These are phyloP conservation scores for Daldinia decipiens DNA, from an alignment of 495 filamentous ascomycete species.

Conservation along the genomic window DNA sequence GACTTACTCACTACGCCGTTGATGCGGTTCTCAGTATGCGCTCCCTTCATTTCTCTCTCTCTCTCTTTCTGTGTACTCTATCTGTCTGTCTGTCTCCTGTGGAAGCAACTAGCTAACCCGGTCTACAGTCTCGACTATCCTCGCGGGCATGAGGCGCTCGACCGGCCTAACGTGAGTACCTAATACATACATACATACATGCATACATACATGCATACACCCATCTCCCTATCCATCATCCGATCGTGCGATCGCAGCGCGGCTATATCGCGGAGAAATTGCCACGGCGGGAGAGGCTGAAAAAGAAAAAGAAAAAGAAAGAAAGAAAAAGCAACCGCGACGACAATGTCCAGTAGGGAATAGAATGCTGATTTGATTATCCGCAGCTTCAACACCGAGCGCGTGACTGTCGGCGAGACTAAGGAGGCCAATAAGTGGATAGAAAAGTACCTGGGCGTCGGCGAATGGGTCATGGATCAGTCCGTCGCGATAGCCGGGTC, in stretches of 20 bases:
- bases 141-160: conserved; percentile 94
- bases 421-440: conserved; percentile 90
- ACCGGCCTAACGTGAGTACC: conserved; percentile 93
- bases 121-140: conserved; percentile 84
- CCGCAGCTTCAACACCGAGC: conserved; percentile 87
- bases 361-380: conserved; percentile 25
- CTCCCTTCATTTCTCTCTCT: no score
- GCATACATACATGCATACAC: no score
- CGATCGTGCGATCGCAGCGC: background rate
- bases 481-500: conserved; percentile 89
- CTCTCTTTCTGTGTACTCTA: background rate
- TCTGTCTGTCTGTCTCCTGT: no score
- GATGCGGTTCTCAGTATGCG: conserved; percentile 90
- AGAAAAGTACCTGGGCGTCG: conserved; percentile 92
- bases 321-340: conserved; percentile 45
- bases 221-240: conserved; percentile 2
- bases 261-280: conserved; percentile 9
- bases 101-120: conserved; percentile 39
- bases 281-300: conserved; percentile 34
- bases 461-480: conserved; percentile 98
- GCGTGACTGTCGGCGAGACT: conserved; percentile 75
- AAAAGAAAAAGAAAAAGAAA: conserved; percentile 53
- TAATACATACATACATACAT: background rate
- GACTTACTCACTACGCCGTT: conserved; percentile 92
- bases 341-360: conserved; percentile 22